Conservation (phyloP, 2,329 filamentous ascomycete genomes). For the Alternaria angustiovoidea region DNA sequence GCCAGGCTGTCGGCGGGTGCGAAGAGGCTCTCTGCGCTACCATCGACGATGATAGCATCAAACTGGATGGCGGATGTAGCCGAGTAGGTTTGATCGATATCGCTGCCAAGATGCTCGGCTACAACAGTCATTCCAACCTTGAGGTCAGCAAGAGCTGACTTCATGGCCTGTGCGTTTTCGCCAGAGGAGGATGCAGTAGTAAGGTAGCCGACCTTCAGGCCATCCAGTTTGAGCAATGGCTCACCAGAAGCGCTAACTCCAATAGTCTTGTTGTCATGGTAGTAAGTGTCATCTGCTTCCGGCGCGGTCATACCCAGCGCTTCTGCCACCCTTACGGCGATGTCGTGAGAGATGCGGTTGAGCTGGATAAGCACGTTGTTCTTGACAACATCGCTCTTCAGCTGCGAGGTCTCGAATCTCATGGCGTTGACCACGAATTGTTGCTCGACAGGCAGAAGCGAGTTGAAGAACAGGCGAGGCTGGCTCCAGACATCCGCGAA, state of each 20-base stretch:
- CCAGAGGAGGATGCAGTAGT: constrained; percentile 56
- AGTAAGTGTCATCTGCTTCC: constrained; percentile 68
- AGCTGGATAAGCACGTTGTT: constrained; percentile 73
- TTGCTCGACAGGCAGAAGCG: constrained; percentile 69
- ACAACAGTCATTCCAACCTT: constrained; percentile 68
- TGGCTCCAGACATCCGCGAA: constrained; percentile 79
- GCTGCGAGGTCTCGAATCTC: constrained; percentile 72
- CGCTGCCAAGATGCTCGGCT: constrained; percentile 63
- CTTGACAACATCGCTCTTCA: constrained; percentile 66
- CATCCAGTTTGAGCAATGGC: constrained; percentile 67
- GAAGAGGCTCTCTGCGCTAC: constrained; percentile 66
- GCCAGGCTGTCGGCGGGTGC: constrained; percentile 31
- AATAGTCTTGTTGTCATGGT: constrained; percentile 72
- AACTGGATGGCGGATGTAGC: constrained; percentile 69
- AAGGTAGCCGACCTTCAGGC: constrained; percentile 70
- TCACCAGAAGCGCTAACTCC: constrained; percentile 67
- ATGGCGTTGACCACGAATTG: constrained; percentile 77
- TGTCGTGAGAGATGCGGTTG: constrained; percentile 72
- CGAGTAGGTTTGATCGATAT: constrained; percentile 71
- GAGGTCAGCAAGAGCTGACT: constrained; percentile 56
- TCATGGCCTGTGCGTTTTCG: constrained; percentile 62
- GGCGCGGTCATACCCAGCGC: constrained; percentile 69
- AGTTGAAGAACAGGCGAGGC: constrained; percentile 78
- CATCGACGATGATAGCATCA: constrained; percentile 69
- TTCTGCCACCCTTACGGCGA: constrained; percentile 70